These are phyloP conservation scores for Pyrrhoderma noxium DNA, from an alignment of 1,284 basidiomycete species.

Conservation along the genomic window DNA sequence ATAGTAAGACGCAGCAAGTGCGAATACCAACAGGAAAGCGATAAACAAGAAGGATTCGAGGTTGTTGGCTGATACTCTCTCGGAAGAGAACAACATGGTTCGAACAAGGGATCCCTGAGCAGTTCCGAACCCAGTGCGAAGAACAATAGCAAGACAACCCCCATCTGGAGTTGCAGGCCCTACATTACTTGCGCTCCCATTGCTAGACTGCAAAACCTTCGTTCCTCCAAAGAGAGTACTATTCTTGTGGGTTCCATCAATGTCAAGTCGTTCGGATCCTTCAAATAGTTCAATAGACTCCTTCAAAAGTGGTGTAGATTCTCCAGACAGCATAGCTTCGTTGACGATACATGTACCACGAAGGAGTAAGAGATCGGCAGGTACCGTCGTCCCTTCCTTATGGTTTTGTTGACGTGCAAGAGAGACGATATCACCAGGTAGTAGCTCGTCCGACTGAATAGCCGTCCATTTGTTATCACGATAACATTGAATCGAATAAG, in stretches of 20 bases:
- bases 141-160: conserved; percentile 84
- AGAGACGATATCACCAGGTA: conserved; percentile 88
- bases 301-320: conserved; percentile 91
- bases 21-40: conserved; percentile 91
- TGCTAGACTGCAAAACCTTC: conserved; percentile 81
- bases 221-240: conserved; percentile 91
- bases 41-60: conserved; percentile 92
- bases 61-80: conserved; percentile 92
- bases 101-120: conserved; percentile 92
- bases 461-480: conserved; percentile 76
- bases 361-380: conserved; percentile 84
- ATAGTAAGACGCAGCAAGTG: conserved; percentile 92
- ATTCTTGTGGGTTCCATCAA: conserved; percentile 81
- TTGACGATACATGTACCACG: conserved; percentile 92
- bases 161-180: conserved; percentile 69
- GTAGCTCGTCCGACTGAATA: conserved; percentile 74
- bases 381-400: conserved; percentile 68
- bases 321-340: conserved; percentile 95
- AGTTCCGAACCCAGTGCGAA: conserved; percentile 95
- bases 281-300: conserved; percentile 88
- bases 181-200: conserved; percentile 25
- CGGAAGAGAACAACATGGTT: conserved; percentile 97
- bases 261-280: conserved; percentile 66
- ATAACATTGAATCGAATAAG: conserved; percentile 77
- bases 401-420: conserved; percentile 60